Conservation (phyloP, 768 basidiomycete genomes). For the Hypholoma fasciculare region DNA sequence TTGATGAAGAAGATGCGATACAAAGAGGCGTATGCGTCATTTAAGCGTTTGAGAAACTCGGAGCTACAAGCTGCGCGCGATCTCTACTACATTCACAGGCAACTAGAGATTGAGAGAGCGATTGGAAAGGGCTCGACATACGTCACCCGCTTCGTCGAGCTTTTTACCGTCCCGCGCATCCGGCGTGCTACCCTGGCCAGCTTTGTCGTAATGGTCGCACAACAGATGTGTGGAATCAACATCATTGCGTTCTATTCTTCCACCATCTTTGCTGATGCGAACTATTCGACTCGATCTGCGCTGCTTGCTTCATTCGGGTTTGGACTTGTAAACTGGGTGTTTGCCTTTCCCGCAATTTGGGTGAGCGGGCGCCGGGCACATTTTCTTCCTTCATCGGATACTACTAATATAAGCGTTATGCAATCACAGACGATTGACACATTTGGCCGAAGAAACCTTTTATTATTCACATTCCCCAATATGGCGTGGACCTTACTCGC, state of each 20-base stretch:
- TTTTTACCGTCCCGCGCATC: conserved; percentile 69
- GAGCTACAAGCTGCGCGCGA: conserved; percentile 77
- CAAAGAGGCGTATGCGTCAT: conserved; percentile 57
- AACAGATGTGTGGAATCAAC: conserved; percentile 81
- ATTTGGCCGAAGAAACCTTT: conserved; percentile 72
- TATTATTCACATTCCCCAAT: conserved; percentile 77
- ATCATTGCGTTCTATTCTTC: conserved; percentile 76
- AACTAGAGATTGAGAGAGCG: conserved; percentile 60
- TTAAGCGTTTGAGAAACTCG: conserved; percentile 63
- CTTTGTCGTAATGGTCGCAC: conserved; percentile 58
- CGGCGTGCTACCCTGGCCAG: conserved; percentile 46
- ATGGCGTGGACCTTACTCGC: conserved; percentile 77
- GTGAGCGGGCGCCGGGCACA: too few relatives aligned
- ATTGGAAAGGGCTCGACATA: conserved; percentile 49
- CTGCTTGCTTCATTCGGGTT: conserved; percentile 65
- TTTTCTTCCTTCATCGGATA: too few relatives aligned
- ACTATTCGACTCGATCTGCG: conserved; percentile 51
- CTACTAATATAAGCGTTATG: conserved; percentile 9
- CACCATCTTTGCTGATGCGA: conserved; percentile 61
- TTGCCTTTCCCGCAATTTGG: conserved; percentile 61
- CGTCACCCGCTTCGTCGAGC: conserved; percentile 48
- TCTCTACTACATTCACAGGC: conserved; percentile 65
- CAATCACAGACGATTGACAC: conserved; percentile 64
- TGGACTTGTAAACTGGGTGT: conserved; percentile 58
- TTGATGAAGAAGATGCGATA: conserved; percentile 74